Percentiles rank a stretch among this genome's conserved stretches.
Evolutionary conservation across 768 basidiomycete species (phyloP).

Genomic region (Hypsizygus marmoreus): DNA sequence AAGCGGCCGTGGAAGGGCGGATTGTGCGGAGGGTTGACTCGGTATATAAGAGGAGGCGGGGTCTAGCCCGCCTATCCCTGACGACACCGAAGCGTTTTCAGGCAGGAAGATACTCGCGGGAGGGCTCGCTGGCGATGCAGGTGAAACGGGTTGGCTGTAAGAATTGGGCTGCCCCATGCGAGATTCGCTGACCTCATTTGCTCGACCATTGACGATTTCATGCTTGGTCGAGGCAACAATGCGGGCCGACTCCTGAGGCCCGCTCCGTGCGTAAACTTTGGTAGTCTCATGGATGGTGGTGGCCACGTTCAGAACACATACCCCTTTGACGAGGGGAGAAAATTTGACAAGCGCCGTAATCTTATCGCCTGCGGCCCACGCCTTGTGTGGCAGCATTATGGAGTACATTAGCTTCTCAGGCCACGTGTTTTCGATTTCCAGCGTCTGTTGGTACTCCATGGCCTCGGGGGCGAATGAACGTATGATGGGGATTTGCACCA

Average conservation of each 20-base stretch:
- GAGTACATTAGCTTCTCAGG: conserved; percentile 97
- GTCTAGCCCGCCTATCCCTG: conserved; percentile 1
- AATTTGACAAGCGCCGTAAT: conserved; percentile 85
- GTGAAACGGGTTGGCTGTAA: conserved; percentile 12
- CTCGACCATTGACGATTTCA: conserved; percentile 63
- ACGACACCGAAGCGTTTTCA: conserved; percentile 11
- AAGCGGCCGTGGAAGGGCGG: background rate
- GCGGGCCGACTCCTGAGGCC: conserved; percentile 61
- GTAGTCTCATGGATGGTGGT: conserved; percentile 77
- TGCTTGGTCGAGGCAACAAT: conserved; percentile 65
- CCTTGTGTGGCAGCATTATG: conserved; percentile 92
- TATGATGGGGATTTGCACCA: conserved; percentile 63
- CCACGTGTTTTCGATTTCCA: conserved; percentile 97
- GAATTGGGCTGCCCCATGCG: conserved; percentile 18
- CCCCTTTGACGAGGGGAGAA: conserved; percentile 84
- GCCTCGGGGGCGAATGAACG: conserved; percentile 80
- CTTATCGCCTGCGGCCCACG: conserved; percentile 89
- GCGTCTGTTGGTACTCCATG: conserved; percentile 92
- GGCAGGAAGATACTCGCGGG: conserved; percentile 1
- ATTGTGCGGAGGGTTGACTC: conserved; percentile 3
- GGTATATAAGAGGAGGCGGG: background rate
- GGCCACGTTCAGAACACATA: conserved; percentile 63
- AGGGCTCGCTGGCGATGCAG: conserved; percentile 12
- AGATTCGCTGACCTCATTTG: conserved; percentile 38
- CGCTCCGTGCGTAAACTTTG: conserved; percentile 57